phyloP scores from a whole-genome alignment of 2,329 filamentous ascomycete genomes.

The Penicillium corylophilum region DNA sequence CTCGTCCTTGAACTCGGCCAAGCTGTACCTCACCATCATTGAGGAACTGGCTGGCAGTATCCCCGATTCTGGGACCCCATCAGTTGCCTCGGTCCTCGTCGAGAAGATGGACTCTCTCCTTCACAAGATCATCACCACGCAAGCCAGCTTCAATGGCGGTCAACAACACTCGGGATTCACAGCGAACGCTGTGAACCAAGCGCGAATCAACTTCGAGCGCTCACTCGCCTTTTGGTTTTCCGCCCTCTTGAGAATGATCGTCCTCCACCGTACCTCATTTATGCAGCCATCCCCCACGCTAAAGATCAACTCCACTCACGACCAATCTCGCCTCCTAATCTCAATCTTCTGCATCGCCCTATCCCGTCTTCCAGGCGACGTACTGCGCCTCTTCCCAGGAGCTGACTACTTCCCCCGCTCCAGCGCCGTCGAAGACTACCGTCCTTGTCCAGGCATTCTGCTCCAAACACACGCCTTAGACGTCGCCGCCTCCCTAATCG shows the following conservation, averaged over 20 bases:
- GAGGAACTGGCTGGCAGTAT: slow-evolving; percentile 41
- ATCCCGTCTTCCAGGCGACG: slow-evolving; percentile 35
- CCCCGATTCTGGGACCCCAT: slow-evolving; percentile 32
- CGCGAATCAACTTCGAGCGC: slow-evolving; percentile 29
- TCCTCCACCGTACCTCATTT: slow-evolving; percentile 42
- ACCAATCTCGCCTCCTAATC: slow-evolving; percentile 39
- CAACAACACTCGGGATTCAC: slow-evolving; percentile 15
- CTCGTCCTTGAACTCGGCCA: slow-evolving; percentile 32
- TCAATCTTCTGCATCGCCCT: slow-evolving; percentile 43
- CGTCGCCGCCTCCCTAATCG: slow-evolving; percentile 45
- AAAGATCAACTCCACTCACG: slow-evolving; percentile 28
- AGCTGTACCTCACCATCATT: slow-evolving; percentile 40
- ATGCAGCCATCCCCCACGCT: slow-evolving; percentile 21
- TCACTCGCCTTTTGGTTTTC: slow-evolving; percentile 42
- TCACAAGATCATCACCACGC: slow-evolving; percentile 35
- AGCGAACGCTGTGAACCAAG: slow-evolving; percentile 14
- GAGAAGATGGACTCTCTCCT: slow-evolving; percentile 43
- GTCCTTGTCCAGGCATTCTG: slow-evolving; percentile 32
- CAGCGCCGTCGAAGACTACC: slow-evolving; percentile 21
- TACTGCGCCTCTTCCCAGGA: slow-evolving; percentile 31
- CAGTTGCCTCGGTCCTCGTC: slow-evolving; percentile 35
- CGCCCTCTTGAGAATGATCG: slow-evolving; percentile 41
- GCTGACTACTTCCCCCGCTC: slow-evolving; percentile 32
- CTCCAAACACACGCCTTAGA: slow-evolving; percentile 45
- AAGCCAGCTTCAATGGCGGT: slow-evolving; percentile 22